Base-by-base conservation (phyloP, 164 flowering plant genomes). In the Echeveria elegans region DNA sequence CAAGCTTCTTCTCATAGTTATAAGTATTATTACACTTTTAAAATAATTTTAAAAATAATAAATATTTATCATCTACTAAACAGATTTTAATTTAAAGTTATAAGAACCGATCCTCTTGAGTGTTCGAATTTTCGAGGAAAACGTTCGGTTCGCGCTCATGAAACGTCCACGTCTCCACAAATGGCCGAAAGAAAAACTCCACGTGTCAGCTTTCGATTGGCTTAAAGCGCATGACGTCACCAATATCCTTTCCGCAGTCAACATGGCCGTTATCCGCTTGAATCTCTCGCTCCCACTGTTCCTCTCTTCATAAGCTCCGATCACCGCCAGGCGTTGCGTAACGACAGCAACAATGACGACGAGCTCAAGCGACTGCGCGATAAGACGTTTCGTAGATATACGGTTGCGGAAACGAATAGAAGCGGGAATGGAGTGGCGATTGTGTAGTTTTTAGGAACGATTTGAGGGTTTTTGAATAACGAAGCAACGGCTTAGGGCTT, bases 401-500 rank as follows among this genome's bases (percentile, higher is more conserved):
- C 28, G 65, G 40, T 63, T 1, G 43, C 24, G 1, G 65, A 24
- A 11, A 31, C 38, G 66, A 79, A 77, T 73, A 82, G 84, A 58
- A 74, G 62, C 15, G 94, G 94, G 2, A 71, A 65, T 47, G 97
- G 96, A 43, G 78, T 79, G 15, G 81, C 89, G 53, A 83, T 93
- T 68, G 88, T 90, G 70, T 93, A 97, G 98, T 93, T 88, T n/a
- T n/a, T 65, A 80, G 98, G 67, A 93, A 90, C 67, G 98, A 93
- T 72, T 75, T 93, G 80, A 85, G 97, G 68, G n/a, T 74, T 90
- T 2, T 66, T 87, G 81, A 97, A 93, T 71, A 93, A 93, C 72
- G 94, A 87, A 72, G 94, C 81, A 36, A n/a, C 45, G 90, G 77
- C 72, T 63, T 61, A 74, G 65, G 43, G 98, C 96, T 30, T 93